Evolutionary conservation across 228 moss, liverwort and hornwort genomes (phyloP).

Genomic region (Sphagnum magellanicum): DNA sequence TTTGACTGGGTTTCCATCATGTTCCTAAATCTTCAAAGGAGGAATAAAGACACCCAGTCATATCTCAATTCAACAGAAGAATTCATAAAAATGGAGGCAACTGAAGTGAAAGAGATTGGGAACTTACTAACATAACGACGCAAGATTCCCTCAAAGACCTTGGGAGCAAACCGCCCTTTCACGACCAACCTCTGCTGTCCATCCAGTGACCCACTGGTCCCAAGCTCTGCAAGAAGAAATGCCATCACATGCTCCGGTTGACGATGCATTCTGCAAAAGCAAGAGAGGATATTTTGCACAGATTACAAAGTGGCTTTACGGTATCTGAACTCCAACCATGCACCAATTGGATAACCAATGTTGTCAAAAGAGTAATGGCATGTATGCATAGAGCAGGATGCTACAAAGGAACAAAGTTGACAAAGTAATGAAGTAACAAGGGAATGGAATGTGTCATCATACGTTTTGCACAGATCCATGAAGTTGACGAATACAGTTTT

Average conservation of each 20-base stretch:
- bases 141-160: conserved; percentile 55
- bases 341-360: too few species aligned
- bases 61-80: too few species aligned
- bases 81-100: not conserved
- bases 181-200: conserved; percentile 54
- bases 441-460: not conserved
- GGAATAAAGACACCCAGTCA: too few species aligned
- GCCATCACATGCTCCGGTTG: conserved; percentile 57
- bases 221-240: conserved; percentile 46
- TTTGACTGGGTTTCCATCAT: too few species aligned
- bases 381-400: too few species aligned
- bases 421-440: too few species aligned
- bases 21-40: too few species aligned
- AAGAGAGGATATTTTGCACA: too few species aligned
- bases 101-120: not conserved
- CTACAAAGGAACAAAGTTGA: too few species aligned
- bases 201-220: conserved; percentile 52
- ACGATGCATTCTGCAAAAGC: conserved; percentile 40
- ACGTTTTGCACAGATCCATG: conserved; percentile 56
- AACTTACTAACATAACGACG: conserved; percentile 61
- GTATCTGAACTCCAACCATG: too few species aligned
- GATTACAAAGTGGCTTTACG: too few species aligned
- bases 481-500: conserved; percentile 56
- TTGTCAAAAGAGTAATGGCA: too few species aligned
- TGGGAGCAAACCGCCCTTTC: conserved; percentile 50